Evolutionary conservation across 2,329 filamentous ascomycete species (phyloP), one percentile per base, ranked within the genome.

Genomic region (Aspergillus pseudonomiae): DNA sequence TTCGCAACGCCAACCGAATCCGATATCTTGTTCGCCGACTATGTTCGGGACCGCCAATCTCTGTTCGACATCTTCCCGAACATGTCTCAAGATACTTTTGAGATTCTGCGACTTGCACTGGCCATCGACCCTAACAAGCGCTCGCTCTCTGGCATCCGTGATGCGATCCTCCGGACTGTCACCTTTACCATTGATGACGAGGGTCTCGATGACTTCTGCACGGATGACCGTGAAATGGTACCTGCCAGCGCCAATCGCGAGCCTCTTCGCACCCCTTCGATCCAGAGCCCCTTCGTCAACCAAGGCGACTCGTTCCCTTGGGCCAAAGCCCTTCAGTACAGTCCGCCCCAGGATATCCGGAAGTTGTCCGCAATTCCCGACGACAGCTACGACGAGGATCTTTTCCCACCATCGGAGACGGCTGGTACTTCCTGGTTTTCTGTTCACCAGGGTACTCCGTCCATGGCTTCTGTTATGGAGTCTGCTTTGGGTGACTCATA

Each of bases 11-110:
- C 95, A 0, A 93, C 92, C 1, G 89, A 93, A 78, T 89, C 91
- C n/a, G 95, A 99, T 74, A 91, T 93, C 14, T 83, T 99, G 57
- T 99, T 97, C 80, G 85, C 93, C 66, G 95, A 99, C 79, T 99
- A 96, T 77, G 91, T 90, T 57, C 89, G 91, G 63, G 94, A 99
- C 81, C 93, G 93, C 78, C 94, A 98, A 79, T 96, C 92, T 46
- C 87, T 99, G 63, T 99, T 99, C 77, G 95, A 99, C 77, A 92
- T 98, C 73, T 99, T 99, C 79, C 94, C 95, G 45, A 94, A 92
- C 78, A 97, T 99, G 94, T 98, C 94, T 57, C 93, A 97, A 78
- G 95, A 99, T 78, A 97, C 95, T 0, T 99, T 92, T 74, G 93
- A 97, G 79, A 92, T 99, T 69, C 88, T 99, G 78, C 88, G 90